Conservation (phyloP, 164 flowering plant genomes). For the Stephania japonica region DNA sequence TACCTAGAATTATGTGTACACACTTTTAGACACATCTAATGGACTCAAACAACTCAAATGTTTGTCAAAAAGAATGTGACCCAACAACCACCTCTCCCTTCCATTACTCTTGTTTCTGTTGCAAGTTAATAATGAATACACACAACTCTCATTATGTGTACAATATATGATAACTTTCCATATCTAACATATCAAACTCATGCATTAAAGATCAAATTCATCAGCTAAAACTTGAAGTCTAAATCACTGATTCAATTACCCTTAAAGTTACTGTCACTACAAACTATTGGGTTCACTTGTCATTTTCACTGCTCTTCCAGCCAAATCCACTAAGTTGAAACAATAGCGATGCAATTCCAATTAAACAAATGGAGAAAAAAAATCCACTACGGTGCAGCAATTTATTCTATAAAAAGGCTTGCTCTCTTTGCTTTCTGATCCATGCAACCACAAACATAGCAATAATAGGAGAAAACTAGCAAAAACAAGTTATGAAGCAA, state of each 20-base stretch:
- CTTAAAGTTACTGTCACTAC: neutral
- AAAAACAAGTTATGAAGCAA: slow-evolving; percentile 13
- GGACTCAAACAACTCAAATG: no score
- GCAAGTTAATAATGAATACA: no score
- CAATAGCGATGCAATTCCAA: no score
- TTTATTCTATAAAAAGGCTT: neutral
- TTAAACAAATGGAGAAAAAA: neutral
- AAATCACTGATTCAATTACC: neutral
- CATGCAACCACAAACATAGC: neutral
- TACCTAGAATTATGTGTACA: no score
- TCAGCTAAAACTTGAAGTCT: neutral
- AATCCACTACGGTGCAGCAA: neutral
- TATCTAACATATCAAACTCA: no score
- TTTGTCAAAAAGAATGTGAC: no score
- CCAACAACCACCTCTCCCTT: no score
- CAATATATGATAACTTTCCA: no score
- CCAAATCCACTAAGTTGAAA: neutral
- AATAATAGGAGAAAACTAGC: neutral
- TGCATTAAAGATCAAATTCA: neutral
- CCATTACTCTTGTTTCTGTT: no score
- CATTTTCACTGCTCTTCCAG: neutral
- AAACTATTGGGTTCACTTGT: neutral
- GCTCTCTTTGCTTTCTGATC: neutral
- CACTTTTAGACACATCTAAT: no score
- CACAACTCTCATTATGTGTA: no score